Conservation (phyloP, 1,284 basidiomycete genomes). For the Rhodotorula glutinis region DNA sequence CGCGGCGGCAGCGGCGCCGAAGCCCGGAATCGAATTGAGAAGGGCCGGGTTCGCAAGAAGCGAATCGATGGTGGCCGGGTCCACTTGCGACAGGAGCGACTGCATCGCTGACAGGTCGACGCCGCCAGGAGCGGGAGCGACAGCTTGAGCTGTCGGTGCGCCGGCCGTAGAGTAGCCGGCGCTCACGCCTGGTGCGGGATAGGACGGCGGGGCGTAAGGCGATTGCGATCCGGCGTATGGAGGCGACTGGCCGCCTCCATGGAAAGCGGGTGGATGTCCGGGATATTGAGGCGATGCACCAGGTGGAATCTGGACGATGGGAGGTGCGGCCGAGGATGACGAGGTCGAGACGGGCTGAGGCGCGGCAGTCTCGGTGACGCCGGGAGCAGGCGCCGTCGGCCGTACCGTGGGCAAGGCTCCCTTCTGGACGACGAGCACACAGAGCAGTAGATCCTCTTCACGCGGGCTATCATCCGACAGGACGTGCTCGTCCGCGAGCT, state of each 20-base stretch:
- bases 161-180: too few species aligned
- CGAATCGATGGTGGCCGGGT: constrained; percentile 30
- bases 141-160: not conserved
- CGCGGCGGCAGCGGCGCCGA: not conserved
- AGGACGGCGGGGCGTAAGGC: not conserved
- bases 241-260: not conserved
- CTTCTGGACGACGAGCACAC: constrained; percentile 75
- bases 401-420: constrained; percentile 26
- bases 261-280: not conserved
- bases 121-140: not conserved
- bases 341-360: not conserved
- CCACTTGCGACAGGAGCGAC: constrained; percentile 23
- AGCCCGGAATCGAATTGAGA: not conserved
- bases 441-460: constrained; percentile 65
- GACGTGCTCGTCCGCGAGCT: constrained; percentile 73
- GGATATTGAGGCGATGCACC: not conserved
- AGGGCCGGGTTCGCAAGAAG: constrained; percentile 35
- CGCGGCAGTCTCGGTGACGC: not conserved
- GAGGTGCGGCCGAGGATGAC: not conserved
- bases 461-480: constrained; percentile 60
- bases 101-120: constrained; percentile 16
- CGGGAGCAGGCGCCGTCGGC: not conserved
- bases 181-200: not conserved
- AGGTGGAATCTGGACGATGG: not conserved
- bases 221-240: not conserved